Percentiles rank a stretch among this genome's conserved stretches.
Conservation (phyloP, 345 rosid species). For the Acer negundo region DNA sequence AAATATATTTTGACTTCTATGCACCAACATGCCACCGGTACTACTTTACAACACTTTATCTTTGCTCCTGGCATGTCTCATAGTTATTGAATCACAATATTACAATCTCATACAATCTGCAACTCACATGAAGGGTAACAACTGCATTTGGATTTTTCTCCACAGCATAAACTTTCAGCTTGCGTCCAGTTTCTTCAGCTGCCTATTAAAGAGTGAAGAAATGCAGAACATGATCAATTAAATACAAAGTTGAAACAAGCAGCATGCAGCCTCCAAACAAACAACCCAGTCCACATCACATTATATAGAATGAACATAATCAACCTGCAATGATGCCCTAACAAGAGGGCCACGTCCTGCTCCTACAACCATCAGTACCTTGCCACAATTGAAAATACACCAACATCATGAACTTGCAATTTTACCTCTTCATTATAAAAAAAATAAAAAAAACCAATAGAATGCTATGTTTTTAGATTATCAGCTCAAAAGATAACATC, state of each 20-base stretch:
- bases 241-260: slow-evolving; percentile 20
- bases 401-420: slow-evolving; percentile 6
- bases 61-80: background rate
- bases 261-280: slow-evolving; percentile 8
- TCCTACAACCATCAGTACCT: slow-evolving; percentile 99
- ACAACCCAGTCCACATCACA: slow-evolving; percentile 17
- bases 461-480: slow-evolving; percentile 6
- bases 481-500: background rate
- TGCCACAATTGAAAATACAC: slow-evolving; percentile 19
- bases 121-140: slow-evolving; percentile 94
- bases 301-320: slow-evolving; percentile 21
- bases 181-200: slow-evolving; percentile 91
- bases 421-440: slow-evolving; percentile 7
- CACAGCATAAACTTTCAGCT: slow-evolving; percentile 84
- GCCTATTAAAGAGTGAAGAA: slow-evolving; percentile 55
- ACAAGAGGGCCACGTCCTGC: slow-evolving; percentile 99
- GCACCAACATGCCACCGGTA: background rate
- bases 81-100: slow-evolving; percentile 7
- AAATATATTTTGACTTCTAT: background rate
- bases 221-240: slow-evolving; percentile 12
- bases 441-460: background rate
- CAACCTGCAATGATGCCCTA: slow-evolving; percentile 94
- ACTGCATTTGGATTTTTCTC: slow-evolving; percentile 99
- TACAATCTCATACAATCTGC: slow-evolving; percentile 8
- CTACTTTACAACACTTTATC: background rate